A percentile compares a stretch with the other conserved stretches of the same genome.
Evolutionary conservation across 352 stramenopile genomes (phyloP).

Genomic region (Globisporangium uncinulatum): DNA sequence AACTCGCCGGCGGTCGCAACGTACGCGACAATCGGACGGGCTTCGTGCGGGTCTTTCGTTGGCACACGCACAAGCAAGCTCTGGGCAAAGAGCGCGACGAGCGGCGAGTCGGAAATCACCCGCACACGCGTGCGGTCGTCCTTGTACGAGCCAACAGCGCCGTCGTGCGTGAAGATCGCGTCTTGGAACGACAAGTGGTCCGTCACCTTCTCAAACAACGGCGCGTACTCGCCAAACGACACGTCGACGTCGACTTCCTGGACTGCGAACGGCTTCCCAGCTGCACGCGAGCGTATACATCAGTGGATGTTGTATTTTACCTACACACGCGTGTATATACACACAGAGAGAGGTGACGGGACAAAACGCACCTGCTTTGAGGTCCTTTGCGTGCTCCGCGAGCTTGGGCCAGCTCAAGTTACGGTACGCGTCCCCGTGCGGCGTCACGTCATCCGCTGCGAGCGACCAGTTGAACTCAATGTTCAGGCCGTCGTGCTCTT

Average conservation of each 20-base stretch:
- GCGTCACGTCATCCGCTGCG: conserved; percentile 73
- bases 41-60: conserved; percentile 56
- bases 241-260: conserved; percentile 66
- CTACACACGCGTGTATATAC: too few species aligned
- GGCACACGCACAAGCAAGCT: conserved; percentile 68
- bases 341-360: too few species aligned
- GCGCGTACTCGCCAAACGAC: conserved; percentile 62
- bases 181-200: conserved; percentile 54
- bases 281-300: conserved; percentile 14
- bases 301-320: neutral
- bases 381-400: conserved; percentile 51
- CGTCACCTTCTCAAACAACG: conserved; percentile 63
- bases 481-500: conserved; percentile 75
- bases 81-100: conserved; percentile 63
- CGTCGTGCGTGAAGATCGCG: conserved; percentile 68
- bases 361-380: conserved; percentile 34
- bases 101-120: conserved; percentile 74
- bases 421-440: conserved; percentile 68
- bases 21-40: conserved; percentile 74
- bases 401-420: conserved; percentile 74
- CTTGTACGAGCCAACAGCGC: conserved; percentile 71
- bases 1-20: conserved; percentile 60
- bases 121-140: conserved; percentile 69
- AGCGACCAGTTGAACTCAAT: conserved; percentile 88
- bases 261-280: conserved; percentile 46